Percentiles rank a stretch among this genome's conserved stretches.
phyloP scores from a whole-genome alignment of 2,329 filamentous ascomycete species.

The Xylogone sp. region DNA sequence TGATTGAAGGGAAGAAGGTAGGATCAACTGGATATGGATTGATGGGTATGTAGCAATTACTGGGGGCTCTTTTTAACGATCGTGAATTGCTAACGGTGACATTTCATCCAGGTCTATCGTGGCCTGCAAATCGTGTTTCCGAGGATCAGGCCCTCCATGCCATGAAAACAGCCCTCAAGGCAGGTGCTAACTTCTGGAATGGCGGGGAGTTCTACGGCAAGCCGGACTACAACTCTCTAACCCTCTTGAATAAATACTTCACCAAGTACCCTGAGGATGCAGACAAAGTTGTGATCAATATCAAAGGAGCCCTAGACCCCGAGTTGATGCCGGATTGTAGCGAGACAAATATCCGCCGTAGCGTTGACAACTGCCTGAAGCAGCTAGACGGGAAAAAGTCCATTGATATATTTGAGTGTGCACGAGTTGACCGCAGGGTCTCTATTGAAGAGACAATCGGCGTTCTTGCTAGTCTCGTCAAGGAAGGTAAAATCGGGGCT shows the following conservation, averaged over 20 bases:
- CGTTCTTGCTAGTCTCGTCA: conserved; percentile 28
- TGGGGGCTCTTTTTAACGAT: too few species aligned
- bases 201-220: conserved; percentile 62
- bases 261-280: conserved; percentile 59
- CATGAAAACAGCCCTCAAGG: conserved; percentile 48
- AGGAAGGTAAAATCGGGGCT: conserved; percentile 37
- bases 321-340: conserved; percentile 41
- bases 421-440: conserved; percentile 42
- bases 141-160: too few species aligned
- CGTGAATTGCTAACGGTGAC: too few species aligned
- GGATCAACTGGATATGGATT: too few species aligned
- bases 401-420: conserved; percentile 49
- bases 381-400: conserved; percentile 40
- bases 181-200: conserved; percentile 51
- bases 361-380: conserved; percentile 50
- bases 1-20: too few species aligned
- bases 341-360: conserved; percentile 47
- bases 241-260: conserved; percentile 59
- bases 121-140: too few species aligned
- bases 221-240: conserved; percentile 53
- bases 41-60: too few species aligned
- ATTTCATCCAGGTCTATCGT: too few species aligned
- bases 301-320: conserved; percentile 53
- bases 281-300: conserved; percentile 53
- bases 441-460: conserved; percentile 32